A percentile compares a stretch with the other conserved stretches of the same genome.
Conservation (phyloP, 1,284 basidiomycete species). For the Ustanciosporium gigantosporum region DNA sequence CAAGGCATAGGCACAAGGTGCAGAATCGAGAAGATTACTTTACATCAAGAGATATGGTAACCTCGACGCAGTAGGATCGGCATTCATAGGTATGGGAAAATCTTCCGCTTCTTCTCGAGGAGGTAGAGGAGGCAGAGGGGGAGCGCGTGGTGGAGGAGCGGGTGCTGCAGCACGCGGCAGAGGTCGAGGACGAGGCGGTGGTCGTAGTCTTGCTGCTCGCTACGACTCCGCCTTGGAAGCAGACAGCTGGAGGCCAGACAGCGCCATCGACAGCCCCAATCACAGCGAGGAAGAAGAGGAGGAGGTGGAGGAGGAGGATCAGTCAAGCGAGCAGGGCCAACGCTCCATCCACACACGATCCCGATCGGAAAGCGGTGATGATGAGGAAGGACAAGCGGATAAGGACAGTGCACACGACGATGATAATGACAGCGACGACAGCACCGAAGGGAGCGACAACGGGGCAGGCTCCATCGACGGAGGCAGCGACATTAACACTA, state of each 20-base stretch:
- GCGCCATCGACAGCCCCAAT: slow-evolving; percentile 33
- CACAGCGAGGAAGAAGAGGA: slow-evolving; percentile 1
- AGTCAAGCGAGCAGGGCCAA: too few relatives aligned
- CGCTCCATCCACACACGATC: too few relatives aligned
- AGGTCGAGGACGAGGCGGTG: slow-evolving; percentile 27
- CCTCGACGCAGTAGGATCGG: too few relatives aligned
- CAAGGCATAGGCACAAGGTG: too few relatives aligned
- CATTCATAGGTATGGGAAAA: neutral
- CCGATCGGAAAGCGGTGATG: slow-evolving; percentile 4
- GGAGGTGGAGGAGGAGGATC: slow-evolving; percentile 2
- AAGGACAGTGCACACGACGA: slow-evolving; percentile 2
- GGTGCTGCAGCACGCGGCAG: slow-evolving; percentile 16
- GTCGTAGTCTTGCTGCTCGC: slow-evolving; percentile 16
- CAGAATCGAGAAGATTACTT: too few relatives aligned
- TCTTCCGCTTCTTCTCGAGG: slow-evolving; percentile 5
- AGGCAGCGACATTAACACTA: slow-evolving; percentile 26
- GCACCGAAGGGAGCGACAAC: slow-evolving; percentile 5
- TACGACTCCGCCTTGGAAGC: slow-evolving; percentile 26
- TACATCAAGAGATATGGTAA: too few relatives aligned
- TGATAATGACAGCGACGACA: slow-evolving; percentile 12
- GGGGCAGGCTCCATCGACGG: slow-evolving; percentile 28
- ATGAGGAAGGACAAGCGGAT: slow-evolving; percentile 3
- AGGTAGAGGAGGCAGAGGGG: slow-evolving; percentile 12
- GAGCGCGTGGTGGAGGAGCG: slow-evolving; percentile 6
- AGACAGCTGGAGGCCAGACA: slow-evolving; percentile 40